A percentile compares a stretch with the other conserved stretches of the same genome.
phyloP scores from a whole-genome alignment of 495 filamentous ascomycete genomes.

The Lepraria neglecta region DNA sequence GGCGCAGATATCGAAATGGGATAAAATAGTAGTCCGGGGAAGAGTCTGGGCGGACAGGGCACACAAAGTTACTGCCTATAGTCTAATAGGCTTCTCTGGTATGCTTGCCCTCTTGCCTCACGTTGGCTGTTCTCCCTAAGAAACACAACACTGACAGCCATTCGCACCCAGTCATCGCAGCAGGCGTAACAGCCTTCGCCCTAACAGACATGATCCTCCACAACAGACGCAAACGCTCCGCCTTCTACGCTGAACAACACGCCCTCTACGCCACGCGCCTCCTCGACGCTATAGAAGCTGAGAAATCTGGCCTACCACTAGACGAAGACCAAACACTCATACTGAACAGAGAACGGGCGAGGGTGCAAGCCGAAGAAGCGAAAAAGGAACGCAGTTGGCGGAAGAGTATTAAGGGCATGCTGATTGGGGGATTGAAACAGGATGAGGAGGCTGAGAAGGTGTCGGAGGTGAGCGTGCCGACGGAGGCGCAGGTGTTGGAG shows the following conservation, averaged over 20 bases:
- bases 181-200: conserved; percentile 70
- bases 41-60: conserved; percentile 73
- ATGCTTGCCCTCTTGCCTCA: conserved; percentile 27
- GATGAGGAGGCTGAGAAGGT: conserved; percentile 30
- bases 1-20: conserved; percentile 59
- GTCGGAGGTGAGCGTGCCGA: conserved; percentile 33
- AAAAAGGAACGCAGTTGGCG: conserved; percentile 37
- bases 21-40: conserved; percentile 61
- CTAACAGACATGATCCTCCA: conserved; percentile 79
- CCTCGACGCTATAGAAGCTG: conserved; percentile 55
- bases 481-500: conserved; percentile 21
- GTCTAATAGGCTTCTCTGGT: conserved; percentile 77
- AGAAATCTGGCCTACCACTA: conserved; percentile 40
- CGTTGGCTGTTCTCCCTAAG: neutral
- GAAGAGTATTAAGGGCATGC: conserved; percentile 33
- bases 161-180: conserved; percentile 54
- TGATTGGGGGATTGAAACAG: conserved; percentile 44
- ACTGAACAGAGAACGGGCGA: conserved; percentile 56
- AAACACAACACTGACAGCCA: neutral
- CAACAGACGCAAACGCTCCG: conserved; percentile 64
- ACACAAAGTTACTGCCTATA: conserved; percentile 68
- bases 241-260: conserved; percentile 61
- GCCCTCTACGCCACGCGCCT: conserved; percentile 53
- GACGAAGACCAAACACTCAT: conserved; percentile 35
- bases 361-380: conserved; percentile 39